A percentile compares a stretch with the other conserved stretches of the same genome.
Conservation (phyloP, 2,329 filamentous ascomycete species). For the Cercospora zeina region DNA sequence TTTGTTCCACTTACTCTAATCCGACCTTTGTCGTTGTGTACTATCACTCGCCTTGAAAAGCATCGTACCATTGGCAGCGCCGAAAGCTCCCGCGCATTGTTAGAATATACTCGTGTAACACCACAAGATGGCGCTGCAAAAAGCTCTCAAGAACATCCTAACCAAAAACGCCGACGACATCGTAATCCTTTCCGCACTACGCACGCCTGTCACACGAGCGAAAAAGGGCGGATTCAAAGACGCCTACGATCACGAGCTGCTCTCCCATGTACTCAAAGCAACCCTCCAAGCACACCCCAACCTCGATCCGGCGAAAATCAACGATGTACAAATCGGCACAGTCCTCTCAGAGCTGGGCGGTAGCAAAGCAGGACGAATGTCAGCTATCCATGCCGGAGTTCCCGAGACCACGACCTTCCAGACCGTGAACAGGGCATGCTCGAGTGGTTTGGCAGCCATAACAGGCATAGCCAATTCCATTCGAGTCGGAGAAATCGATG, state of each 20-base stretch:
- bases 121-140: constrained; percentile 38
- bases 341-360: constrained; percentile 90
- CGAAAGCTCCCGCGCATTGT: background rate
- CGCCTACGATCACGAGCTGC: constrained; percentile 86
- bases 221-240: constrained; percentile 83
- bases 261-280: constrained; percentile 65
- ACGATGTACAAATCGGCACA: constrained; percentile 84
- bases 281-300: constrained; percentile 72
- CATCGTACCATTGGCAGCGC: background rate
- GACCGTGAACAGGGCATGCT: constrained; percentile 87
- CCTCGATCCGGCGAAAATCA: constrained; percentile 66
- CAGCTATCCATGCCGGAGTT: constrained; percentile 79
- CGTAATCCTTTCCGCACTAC: constrained; percentile 85
- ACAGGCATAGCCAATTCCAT: constrained; percentile 74
- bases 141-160: constrained; percentile 72
- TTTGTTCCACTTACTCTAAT: background rate
- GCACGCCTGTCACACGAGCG: constrained; percentile 80
- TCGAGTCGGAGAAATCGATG: constrained; percentile 68
- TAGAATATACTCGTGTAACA: background rate
- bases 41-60: background rate
- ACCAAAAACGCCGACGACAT: constrained; percentile 77
- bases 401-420: constrained; percentile 72
- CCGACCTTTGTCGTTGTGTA: background rate
- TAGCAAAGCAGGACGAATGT: constrained; percentile 87
- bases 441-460: constrained; percentile 74